A percentile compares a stretch with the other conserved stretches of the same genome.
These are phyloP conservation scores for Colletotrichum sp. DNA, from an alignment of 2,329 filamentous ascomycete genomes.

Conservation along the genomic window DNA sequence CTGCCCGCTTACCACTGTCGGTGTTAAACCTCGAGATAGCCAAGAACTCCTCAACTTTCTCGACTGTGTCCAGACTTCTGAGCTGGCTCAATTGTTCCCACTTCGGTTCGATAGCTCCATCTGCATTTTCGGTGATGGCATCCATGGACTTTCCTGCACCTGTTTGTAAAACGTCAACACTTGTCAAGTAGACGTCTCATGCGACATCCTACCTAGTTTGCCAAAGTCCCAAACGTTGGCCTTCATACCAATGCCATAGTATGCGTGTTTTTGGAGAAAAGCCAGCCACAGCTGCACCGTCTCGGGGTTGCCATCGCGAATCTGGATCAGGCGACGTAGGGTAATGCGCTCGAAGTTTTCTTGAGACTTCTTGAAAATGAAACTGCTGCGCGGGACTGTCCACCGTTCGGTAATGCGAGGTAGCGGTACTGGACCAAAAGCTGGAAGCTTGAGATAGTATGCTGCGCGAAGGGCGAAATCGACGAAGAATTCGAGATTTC, in stretches of 20 bases:
- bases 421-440: slow-evolving; percentile 83
- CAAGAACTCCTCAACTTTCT: slow-evolving; percentile 63
- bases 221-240: slow-evolving; percentile 94
- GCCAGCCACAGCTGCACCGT: slow-evolving; percentile 91
- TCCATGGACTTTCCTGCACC: slow-evolving; percentile 59
- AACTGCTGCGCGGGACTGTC: slow-evolving; percentile 88
- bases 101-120: slow-evolving; percentile 48
- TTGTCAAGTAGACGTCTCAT: background rate
- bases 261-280: slow-evolving; percentile 89
- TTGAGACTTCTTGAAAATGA: slow-evolving; percentile 96
- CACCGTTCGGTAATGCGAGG: slow-evolving; percentile 89
- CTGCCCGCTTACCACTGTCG: slow-evolving; percentile 7
- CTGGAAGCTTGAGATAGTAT: slow-evolving; percentile 89
- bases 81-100: slow-evolving; percentile 62
- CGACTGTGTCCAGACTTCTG: slow-evolving; percentile 52
- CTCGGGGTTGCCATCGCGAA: slow-evolving; percentile 89
- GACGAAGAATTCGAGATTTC: slow-evolving; percentile 90
- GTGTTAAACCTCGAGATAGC: slow-evolving; percentile 52
- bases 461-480: slow-evolving; percentile 95
- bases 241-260: slow-evolving; percentile 98
- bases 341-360: slow-evolving; percentile 98
- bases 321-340: slow-evolving; percentile 83
- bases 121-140: slow-evolving; percentile 45
- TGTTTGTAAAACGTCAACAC: slow-evolving; percentile 26
- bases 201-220: slow-evolving; percentile 53